phyloP scores from a whole-genome alignment of 495 filamentous ascomycete species.

The Polyplosphaeria fusca region DNA sequence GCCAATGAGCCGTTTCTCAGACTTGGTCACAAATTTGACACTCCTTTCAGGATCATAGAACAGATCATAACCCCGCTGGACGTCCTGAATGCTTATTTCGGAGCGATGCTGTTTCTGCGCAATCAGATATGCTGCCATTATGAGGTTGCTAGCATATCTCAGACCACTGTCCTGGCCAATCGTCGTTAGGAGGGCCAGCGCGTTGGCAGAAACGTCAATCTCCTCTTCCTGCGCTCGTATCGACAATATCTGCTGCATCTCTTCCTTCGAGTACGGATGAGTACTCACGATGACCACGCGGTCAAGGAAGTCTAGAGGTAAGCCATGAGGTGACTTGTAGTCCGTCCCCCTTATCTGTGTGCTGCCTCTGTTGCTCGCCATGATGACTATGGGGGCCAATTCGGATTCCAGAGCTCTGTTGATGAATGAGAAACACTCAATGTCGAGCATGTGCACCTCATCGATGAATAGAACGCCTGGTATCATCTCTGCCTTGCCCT shows the following conservation, averaged over 20 bases:
- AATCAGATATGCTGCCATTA: constrained; percentile 85
- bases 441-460: constrained; percentile 99
- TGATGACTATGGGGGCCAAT: constrained; percentile 95
- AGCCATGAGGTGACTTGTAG: constrained; percentile 84
- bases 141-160: constrained; percentile 90
- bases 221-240: constrained; percentile 95
- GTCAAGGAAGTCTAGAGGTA: constrained; percentile 94
- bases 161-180: constrained; percentile 91
- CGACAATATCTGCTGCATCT: constrained; percentile 84
- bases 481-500: constrained; percentile 97
- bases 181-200: constrained; percentile 87
- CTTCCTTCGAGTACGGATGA: constrained; percentile 76
- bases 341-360: constrained; percentile 90
- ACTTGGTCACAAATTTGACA: constrained; percentile 83
- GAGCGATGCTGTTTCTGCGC: constrained; percentile 71
- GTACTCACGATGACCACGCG: constrained; percentile 96
- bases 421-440: constrained; percentile 97
- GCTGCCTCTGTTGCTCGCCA: constrained; percentile 96
- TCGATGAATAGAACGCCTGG: constrained; percentile 98
- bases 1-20: constrained; percentile 89
- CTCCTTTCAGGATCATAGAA: constrained; percentile 89
- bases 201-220: constrained; percentile 82
- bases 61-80: constrained; percentile 85
- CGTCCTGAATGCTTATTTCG: constrained; percentile 80
- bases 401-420: constrained; percentile 94